phyloP scores from a whole-genome alignment of 345 rosid genomes.

The Citrus reticulata region DNA sequence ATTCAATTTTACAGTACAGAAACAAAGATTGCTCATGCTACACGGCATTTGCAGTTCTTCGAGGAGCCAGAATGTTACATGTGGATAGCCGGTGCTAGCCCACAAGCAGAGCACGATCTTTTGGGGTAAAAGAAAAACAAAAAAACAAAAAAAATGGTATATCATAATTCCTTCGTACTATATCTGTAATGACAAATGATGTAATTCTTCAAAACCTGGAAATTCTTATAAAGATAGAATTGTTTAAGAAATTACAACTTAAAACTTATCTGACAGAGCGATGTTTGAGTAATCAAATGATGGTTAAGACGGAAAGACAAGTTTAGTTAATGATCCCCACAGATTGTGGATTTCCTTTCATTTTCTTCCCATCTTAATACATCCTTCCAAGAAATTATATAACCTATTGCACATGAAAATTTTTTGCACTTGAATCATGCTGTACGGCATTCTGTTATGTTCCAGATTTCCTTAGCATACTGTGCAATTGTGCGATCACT shows the following conservation, averaged over 20 bases:
- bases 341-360: neutral
- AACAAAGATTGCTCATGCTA: too few species aligned
- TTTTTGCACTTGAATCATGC: conserved; percentile 30
- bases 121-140: too few species aligned
- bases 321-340: neutral
- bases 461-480: conserved; percentile 92
- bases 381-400: neutral
- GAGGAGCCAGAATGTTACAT: too few species aligned
- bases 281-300: neutral
- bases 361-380: neutral
- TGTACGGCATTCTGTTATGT: conserved; percentile 67
- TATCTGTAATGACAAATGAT: neutral
- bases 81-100: too few species aligned
- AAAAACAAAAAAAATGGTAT: too few species aligned
- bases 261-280: neutral
- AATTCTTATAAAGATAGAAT: neutral
- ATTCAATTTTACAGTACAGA: too few species aligned
- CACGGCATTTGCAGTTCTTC: too few species aligned
- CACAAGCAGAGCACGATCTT: too few species aligned
- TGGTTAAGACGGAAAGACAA: neutral
- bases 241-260: neutral
- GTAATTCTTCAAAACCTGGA: neutral
- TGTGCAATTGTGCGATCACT: conserved; percentile 86
- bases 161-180: too few species aligned
- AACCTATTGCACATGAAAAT: neutral